A percentile compares a stretch with the other conserved stretches of the same genome.
These are phyloP conservation scores for Claviceps pazoutovae DNA, from an alignment of 2,329 filamentous ascomycete genomes.

Conservation along the genomic window DNA sequence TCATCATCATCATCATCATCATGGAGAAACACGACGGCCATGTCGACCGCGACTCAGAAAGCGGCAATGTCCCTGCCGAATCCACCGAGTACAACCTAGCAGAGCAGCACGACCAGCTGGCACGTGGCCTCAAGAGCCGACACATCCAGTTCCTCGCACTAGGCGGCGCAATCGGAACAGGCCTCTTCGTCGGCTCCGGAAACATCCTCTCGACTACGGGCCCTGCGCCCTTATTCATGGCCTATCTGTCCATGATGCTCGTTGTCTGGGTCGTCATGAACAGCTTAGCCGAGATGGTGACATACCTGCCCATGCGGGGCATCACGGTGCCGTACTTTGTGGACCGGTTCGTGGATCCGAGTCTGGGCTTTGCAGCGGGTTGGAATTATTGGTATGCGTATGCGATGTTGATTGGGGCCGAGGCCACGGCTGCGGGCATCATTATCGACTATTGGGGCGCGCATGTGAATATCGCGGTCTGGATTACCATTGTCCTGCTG, in stretches of 20 bases:
- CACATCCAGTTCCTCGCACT: conserved; percentile 49
- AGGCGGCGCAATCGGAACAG: conserved; percentile 46
- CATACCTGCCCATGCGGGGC: conserved; percentile 39
- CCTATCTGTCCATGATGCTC: conserved; percentile 44
- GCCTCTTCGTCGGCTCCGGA: conserved; percentile 49
- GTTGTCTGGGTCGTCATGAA: conserved; percentile 43
- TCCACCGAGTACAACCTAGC: conserved; percentile 23
- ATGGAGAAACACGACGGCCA: conserved; percentile 10
- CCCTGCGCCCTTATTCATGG: conserved; percentile 56
- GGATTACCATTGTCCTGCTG: conserved; percentile 43
- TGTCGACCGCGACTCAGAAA: conserved; percentile 11
- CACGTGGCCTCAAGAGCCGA: conserved; percentile 43
- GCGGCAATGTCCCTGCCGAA: conserved; percentile 10
- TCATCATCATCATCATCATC: neutral
- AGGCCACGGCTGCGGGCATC: conserved; percentile 43
- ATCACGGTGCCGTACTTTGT: conserved; percentile 44
- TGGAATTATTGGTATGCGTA: conserved; percentile 53
- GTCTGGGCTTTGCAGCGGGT: conserved; percentile 40
- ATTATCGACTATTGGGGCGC: conserved; percentile 47
- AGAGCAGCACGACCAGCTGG: conserved; percentile 29
- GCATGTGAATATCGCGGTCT: conserved; percentile 37
- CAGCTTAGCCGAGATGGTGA: conserved; percentile 39
- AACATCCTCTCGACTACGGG: conserved; percentile 40
- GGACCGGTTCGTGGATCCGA: conserved; percentile 39
- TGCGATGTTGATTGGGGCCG: conserved; percentile 41